A percentile compares a stretch with the other conserved stretches of the same genome.
Evolutionary conservation across 805 yeast species (phyloP).

Genomic region (Pichia californica): DNA sequence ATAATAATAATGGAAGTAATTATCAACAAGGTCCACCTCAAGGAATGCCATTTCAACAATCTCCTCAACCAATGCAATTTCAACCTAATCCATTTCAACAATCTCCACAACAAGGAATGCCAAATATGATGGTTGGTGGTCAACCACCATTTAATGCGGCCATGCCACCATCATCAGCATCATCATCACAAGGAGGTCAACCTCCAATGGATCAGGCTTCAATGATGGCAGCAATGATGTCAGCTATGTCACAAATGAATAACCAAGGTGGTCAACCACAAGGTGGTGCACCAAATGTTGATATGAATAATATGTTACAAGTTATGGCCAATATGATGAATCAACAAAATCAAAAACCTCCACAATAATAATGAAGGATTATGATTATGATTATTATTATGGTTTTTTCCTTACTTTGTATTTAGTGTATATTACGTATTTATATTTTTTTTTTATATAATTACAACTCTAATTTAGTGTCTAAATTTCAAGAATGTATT

Average conservation of each 20-base stretch:
- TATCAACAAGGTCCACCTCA: conserved; percentile 6
- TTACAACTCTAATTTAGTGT: no score
- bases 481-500: no score
- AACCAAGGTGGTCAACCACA: conserved; percentile 18
- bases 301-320: conserved; percentile 32
- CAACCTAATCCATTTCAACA: conserved; percentile 3
- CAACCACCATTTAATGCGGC: conserved; percentile 5
- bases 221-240: conserved; percentile 30
- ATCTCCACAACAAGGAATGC: conserved; percentile 7
- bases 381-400: no score
- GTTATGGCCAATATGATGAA: conserved; percentile 32
- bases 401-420: neutral
- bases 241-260: conserved; percentile 24
- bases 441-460: neutral
- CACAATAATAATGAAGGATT: no score
- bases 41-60: conserved; percentile 8
- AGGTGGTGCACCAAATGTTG: conserved; percentile 18
- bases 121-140: conserved; percentile 4
- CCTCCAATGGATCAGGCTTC: conserved; percentile 22
- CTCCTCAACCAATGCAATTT: conserved; percentile 13
- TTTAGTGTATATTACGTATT: neutral
- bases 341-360: conserved; percentile 19
- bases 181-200: conserved; percentile 10
- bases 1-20: conserved; percentile 9
- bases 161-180: conserved; percentile 7